A percentile compares a stretch with the other conserved stretches of the same genome.
phyloP scores from a whole-genome alignment of 2,329 filamentous ascomycete genomes.

The Orbilia quercus region DNA sequence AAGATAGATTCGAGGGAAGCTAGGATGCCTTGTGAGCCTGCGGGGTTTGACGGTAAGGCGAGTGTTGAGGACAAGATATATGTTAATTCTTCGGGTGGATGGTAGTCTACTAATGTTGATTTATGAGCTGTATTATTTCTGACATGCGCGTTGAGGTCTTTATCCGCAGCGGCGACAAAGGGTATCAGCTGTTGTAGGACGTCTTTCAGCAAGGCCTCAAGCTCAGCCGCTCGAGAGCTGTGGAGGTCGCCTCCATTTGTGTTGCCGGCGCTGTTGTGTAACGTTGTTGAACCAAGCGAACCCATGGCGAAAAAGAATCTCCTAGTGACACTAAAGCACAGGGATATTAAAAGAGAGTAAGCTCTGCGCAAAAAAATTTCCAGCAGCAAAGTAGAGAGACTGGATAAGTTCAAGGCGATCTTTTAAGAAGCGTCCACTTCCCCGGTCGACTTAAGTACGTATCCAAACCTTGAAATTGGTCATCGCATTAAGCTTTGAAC shows the following conservation, averaged over 20 bases:
- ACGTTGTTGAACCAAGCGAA: slow-evolving; percentile 36
- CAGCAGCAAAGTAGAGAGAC: not conserved
- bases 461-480: slow-evolving; percentile 32
- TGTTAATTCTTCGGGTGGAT: slow-evolving; percentile 39
- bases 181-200: slow-evolving; percentile 42
- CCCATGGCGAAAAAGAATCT: slow-evolving; percentile 27
- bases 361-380: not conserved
- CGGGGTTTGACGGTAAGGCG: slow-evolving; percentile 22
- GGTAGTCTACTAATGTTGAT: slow-evolving; percentile 45
- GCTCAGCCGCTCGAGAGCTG: slow-evolving; percentile 30
- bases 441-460: slow-evolving; percentile 12
- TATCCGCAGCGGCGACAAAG: slow-evolving; percentile 40
- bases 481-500: slow-evolving; percentile 30
- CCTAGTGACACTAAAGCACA: slow-evolving; percentile 1
- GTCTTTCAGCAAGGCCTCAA: slow-evolving; percentile 33
- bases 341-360: too few species aligned
- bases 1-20: slow-evolving; percentile 77
- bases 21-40: slow-evolving; percentile 78
- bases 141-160: slow-evolving; percentile 35
- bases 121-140: slow-evolving; percentile 16
- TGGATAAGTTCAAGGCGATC: slow-evolving; percentile 3
- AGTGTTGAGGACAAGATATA: slow-evolving; percentile 44
- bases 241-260: slow-evolving; percentile 39
- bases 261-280: slow-evolving; percentile 43
- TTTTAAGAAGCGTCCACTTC: not conserved